Evolutionary conservation across 225 moss, liverwort and hornwort genomes (phyloP).

Genomic region (Pseudisothecium myosuroides): DNA sequence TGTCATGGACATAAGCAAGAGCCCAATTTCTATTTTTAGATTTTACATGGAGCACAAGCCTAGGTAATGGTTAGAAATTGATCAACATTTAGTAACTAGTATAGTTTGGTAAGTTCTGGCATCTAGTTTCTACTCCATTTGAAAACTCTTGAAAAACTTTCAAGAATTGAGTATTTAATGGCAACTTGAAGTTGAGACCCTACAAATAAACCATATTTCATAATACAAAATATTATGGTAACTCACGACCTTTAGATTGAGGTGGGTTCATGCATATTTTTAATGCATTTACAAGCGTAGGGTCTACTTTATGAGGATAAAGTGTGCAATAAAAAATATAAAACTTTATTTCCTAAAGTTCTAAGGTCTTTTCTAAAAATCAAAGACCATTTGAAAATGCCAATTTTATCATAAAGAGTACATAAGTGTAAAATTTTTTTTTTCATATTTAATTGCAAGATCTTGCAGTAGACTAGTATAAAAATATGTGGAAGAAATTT

Average conservation of each 20-base stretch:
- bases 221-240: neutral
- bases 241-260: accelerated
- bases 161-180: no score
- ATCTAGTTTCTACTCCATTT: neutral
- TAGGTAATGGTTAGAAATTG: neutral
- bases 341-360: neutral
- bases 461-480: neutral
- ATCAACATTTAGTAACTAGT: neutral
- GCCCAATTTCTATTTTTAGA: neutral
- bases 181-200: no score
- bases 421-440: no score
- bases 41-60: neutral
- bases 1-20: no score
- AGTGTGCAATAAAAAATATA: neutral
- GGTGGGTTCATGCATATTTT: accelerated
- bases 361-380: neutral
- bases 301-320: accelerated
- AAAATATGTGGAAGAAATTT: neutral
- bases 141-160: accelerated
- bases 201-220: neutral
- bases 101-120: neutral
- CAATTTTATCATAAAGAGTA: neutral
- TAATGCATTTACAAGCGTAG: neutral
- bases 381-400: neutral
- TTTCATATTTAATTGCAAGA: neutral